These are phyloP conservation scores for Oryza longistaminata DNA, from an alignment of 176 grass and related monocot species.

Conservation along the genomic window DNA sequence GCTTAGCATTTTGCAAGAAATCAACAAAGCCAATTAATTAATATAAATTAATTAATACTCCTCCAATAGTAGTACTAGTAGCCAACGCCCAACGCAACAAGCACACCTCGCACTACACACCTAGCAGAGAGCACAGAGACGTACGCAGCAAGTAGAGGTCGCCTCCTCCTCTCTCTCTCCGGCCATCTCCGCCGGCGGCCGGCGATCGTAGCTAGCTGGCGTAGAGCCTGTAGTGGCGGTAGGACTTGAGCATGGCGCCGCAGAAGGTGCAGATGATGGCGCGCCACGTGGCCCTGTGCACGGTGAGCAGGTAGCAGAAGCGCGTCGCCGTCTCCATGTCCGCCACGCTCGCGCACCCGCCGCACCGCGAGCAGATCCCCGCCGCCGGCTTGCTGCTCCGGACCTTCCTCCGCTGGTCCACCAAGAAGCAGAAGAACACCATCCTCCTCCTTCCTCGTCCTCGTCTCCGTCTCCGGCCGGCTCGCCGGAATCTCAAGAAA, in stretches of 20 bases:
- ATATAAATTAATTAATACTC: not conserved
- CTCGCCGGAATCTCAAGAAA: not conserved
- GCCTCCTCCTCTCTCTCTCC: too few relatives aligned
- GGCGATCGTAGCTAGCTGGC: not conserved
- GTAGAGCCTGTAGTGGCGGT: slow-evolving; percentile 65
- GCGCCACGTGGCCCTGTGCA: slow-evolving; percentile 80
- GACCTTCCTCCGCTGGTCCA: slow-evolving; percentile 86
- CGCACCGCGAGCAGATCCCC: slow-evolving; percentile 97
- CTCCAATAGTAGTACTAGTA: not conserved
- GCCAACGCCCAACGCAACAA: not conserved
- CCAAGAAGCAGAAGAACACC: slow-evolving; percentile 96
- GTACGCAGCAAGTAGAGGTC: too few relatives aligned
- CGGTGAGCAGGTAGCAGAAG: slow-evolving; percentile 85
- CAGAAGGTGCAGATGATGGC: slow-evolving; percentile 99
- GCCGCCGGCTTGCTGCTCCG: slow-evolving; percentile 98
- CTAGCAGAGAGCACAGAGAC: too few relatives aligned
- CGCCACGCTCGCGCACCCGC: slow-evolving; percentile 88
- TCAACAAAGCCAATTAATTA: not conserved
- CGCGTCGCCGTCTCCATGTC: slow-evolving; percentile 96
- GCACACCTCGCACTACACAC: not conserved
- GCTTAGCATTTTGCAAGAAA: not conserved
- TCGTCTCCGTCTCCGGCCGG: not conserved
- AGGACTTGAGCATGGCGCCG: slow-evolving; percentile 98
- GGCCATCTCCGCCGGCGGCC: not conserved
- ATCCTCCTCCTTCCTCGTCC: too few relatives aligned